Percentiles rank a stretch among this genome's conserved stretches.
These are phyloP conservation scores for Gymnopus androsaceus DNA, from an alignment of 1,284 basidiomycete genomes.

Conservation along the genomic window DNA sequence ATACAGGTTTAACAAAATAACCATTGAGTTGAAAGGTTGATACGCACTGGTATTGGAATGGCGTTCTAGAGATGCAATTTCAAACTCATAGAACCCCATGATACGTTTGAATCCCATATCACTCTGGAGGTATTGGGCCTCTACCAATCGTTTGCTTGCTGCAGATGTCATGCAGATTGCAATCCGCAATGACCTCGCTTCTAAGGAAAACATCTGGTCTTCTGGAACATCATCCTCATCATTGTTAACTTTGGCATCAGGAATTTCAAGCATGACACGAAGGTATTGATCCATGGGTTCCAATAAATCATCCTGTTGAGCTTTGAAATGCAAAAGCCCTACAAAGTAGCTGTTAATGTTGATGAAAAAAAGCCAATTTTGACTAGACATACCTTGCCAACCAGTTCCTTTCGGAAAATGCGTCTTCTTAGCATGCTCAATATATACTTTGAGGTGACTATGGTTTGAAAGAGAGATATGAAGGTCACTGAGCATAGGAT, in stretches of 20 bases:
- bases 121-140: constrained; percentile 22
- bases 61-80: constrained; percentile 15
- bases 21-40: not conserved
- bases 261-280: not conserved
- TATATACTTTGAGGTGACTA: constrained; percentile 21
- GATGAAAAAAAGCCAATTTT: too few species aligned
- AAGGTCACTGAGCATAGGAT: constrained; percentile 22
- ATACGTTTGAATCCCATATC: constrained; percentile 23
- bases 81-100: constrained; percentile 23
- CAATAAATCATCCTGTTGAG: not conserved
- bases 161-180: constrained; percentile 18
- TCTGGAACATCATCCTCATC: not conserved
- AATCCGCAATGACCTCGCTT: not conserved
- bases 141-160: constrained; percentile 15
- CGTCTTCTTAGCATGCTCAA: constrained; percentile 14
- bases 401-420: constrained; percentile 19
- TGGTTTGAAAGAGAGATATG: constrained; percentile 26
- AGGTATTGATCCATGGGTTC: not conserved
- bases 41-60: constrained; percentile 18
- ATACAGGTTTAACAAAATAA: not conserved
- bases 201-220: not conserved
- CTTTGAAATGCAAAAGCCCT: constrained; percentile 8
- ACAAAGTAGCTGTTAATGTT: not conserved
- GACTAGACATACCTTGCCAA: constrained; percentile 18
- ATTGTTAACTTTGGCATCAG: not conserved